Conservation (phyloP, 345 rosid genomes). For the Clausena lansium region DNA sequence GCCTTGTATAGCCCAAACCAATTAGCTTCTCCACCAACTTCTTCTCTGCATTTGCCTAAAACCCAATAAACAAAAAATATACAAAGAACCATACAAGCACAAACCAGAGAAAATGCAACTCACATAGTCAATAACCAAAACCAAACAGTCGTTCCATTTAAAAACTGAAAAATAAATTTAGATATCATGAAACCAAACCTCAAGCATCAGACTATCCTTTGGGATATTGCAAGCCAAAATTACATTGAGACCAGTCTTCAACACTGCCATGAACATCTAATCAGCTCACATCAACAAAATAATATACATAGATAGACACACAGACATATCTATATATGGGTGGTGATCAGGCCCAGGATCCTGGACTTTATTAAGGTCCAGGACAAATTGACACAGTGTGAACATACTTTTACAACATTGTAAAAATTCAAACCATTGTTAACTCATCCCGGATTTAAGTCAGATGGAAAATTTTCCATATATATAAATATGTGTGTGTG, state of each 20-base stretch:
- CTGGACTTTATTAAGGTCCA: too few species aligned
- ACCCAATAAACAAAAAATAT: conserved; percentile 3
- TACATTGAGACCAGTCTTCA: conserved; percentile 79
- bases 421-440: too few species aligned
- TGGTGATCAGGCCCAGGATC: too few species aligned
- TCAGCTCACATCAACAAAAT: background rate
- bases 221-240: conserved; percentile 85
- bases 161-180: background rate
- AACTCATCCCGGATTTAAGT: too few species aligned
- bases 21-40: conserved; percentile 71
- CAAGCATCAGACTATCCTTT: conserved; percentile 76
- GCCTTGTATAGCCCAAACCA: conserved; percentile 57
- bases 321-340: too few species aligned
- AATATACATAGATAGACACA: too few species aligned
- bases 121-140: background rate
- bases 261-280: conserved; percentile 41
- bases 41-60: conserved; percentile 80
- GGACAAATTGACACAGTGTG: too few species aligned
- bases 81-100: background rate
- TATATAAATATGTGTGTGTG: too few species aligned
- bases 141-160: background rate
- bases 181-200: conserved; percentile 37
- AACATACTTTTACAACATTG: too few species aligned
- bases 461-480: too few species aligned
- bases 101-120: background rate